Conservation (phyloP, 441 rosid species). For the Theobroma grandiflorum region DNA sequence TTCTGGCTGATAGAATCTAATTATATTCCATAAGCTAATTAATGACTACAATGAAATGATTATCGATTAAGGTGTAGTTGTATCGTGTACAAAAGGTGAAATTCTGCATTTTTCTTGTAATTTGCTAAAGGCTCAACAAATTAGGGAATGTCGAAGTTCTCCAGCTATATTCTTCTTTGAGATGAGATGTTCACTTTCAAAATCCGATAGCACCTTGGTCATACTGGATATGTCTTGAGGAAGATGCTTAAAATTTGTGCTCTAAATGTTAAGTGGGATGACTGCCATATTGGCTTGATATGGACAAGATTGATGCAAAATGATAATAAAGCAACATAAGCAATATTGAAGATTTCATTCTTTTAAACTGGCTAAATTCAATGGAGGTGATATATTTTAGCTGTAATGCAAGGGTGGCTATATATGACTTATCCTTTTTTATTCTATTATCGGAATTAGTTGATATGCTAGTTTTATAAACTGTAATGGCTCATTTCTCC, state of each 20-base stretch:
- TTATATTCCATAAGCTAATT: not conserved
- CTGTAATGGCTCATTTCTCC: conserved; percentile 2
- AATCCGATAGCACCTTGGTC: not conserved
- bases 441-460: not conserved
- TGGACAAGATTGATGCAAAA: not conserved
- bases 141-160: not conserved
- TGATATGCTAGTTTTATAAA: not conserved
- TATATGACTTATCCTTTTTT: not conserved
- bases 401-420: not conserved
- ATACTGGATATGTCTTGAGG: not conserved
- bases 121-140: not conserved
- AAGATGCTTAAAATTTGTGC: not conserved
- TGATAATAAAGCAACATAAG: not conserved
- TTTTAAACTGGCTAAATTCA: not conserved
- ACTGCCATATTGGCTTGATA: not conserved
- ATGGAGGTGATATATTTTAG: not conserved
- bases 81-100: not conserved
- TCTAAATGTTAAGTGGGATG: not conserved
- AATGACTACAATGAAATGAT: not conserved
- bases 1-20: not conserved
- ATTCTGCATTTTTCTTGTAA: not conserved
- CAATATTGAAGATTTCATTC: not conserved
- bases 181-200: not conserved
- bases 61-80: not conserved
- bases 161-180: not conserved